phyloP scores from a whole-genome alignment of 2,329 filamentous ascomycete species.

The Penicillium sp. region DNA sequence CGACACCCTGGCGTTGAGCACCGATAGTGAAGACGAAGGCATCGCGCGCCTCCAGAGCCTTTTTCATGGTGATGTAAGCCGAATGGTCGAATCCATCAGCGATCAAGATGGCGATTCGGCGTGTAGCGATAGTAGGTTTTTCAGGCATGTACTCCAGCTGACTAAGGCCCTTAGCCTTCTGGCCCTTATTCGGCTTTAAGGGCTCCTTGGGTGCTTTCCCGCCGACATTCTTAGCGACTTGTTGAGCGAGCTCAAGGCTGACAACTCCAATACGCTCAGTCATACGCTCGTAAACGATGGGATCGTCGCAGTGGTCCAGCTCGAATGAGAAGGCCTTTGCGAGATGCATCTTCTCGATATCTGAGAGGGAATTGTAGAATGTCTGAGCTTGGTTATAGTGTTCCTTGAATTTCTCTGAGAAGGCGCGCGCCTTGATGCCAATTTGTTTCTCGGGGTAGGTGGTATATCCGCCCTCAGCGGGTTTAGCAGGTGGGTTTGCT shows the following conservation, averaged over 20 bases:
- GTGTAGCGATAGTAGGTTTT: slow-evolving; percentile 66
- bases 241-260: slow-evolving; percentile 66
- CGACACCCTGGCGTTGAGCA: slow-evolving; percentile 65
- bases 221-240: slow-evolving; percentile 71
- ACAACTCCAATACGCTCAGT: slow-evolving; percentile 68
- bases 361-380: slow-evolving; percentile 39
- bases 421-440: slow-evolving; percentile 66
- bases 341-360: slow-evolving; percentile 36
- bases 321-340: slow-evolving; percentile 41
- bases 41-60: slow-evolving; percentile 59
- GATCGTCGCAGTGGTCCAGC: slow-evolving; percentile 64
- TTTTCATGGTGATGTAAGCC: slow-evolving; percentile 65
- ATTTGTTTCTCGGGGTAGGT: slow-evolving; percentile 65
- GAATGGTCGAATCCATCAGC: slow-evolving; percentile 72
- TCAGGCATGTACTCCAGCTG: slow-evolving; percentile 66
- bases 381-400: slow-evolving; percentile 39
- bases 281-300: slow-evolving; percentile 72
- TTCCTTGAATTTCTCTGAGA: slow-evolving; percentile 47
- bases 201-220: slow-evolving; percentile 58
- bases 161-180: slow-evolving; percentile 60
- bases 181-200: slow-evolving; percentile 63
- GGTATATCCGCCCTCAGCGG: slow-evolving; percentile 65
- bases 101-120: slow-evolving; percentile 72
- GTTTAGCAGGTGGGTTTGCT: slow-evolving; percentile 60
- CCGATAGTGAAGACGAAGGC: slow-evolving; percentile 74